Evolutionary conservation across 225 moss, liverwort and hornwort species (phyloP).

Genomic region (Sphagnum contortum): DNA sequence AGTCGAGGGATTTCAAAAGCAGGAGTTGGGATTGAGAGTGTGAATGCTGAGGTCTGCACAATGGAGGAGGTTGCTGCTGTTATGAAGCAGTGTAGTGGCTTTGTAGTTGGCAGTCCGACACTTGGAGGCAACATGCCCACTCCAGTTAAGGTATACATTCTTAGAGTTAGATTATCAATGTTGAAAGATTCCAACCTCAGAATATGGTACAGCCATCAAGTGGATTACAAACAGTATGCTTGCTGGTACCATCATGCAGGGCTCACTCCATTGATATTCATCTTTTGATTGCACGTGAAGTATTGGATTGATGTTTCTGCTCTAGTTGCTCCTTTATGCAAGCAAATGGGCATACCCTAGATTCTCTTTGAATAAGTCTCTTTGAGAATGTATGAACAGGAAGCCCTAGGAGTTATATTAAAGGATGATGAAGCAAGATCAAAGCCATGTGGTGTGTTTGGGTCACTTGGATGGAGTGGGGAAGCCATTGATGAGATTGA

Average conservation of each 20-base stretch:
- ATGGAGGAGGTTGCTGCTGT: constrained; percentile 48
- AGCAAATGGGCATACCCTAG: too few relatives aligned
- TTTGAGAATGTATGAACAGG: constrained; percentile 18
- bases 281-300: too few relatives aligned
- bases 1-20: constrained; percentile 94
- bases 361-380: too few relatives aligned
- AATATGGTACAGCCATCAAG: too few relatives aligned
- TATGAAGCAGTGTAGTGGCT: constrained; percentile 52
- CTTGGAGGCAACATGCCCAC: constrained; percentile 93
- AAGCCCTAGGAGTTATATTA: constrained; percentile 73
- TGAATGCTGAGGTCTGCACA: constrained; percentile 69
- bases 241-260: too few relatives aligned
- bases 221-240: too few relatives aligned
- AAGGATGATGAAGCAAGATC: constrained; percentile 55
- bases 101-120: constrained; percentile 92
- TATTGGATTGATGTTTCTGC: too few relatives aligned
- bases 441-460: constrained; percentile 93
- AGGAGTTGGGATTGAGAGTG: constrained; percentile 85
- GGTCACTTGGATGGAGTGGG: constrained; percentile 98
- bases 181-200: too few relatives aligned
- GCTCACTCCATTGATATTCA: too few relatives aligned
- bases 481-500: constrained; percentile 92
- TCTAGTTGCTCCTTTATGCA: too few relatives aligned
- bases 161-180: too few relatives aligned
- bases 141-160: constrained; percentile 56